Evolutionary conservation across 495 filamentous ascomycete genomes (phyloP).

Genomic region (Talaromyces ruber): DNA sequence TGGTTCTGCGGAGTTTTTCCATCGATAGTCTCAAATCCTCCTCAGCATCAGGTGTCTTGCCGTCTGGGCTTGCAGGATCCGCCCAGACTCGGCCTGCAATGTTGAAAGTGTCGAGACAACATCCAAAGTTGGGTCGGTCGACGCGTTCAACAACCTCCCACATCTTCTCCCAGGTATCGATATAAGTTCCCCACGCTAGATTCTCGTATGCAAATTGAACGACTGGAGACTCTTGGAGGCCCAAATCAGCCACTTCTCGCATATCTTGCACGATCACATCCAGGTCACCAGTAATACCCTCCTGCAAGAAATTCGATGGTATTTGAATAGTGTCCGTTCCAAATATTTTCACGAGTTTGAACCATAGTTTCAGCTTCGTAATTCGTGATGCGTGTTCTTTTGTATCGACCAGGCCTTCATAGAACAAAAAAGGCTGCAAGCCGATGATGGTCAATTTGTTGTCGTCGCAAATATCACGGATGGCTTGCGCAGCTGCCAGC

Average conservation of each 20-base stretch:
- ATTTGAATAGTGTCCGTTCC: slow-evolving; percentile 65
- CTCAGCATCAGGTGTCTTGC: slow-evolving; percentile 50
- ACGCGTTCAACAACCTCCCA: slow-evolving; percentile 62
- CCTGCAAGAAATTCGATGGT: slow-evolving; percentile 61
- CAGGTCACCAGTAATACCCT: slow-evolving; percentile 48
- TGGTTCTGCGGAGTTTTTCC: slow-evolving; percentile 39
- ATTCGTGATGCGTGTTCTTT: slow-evolving; percentile 47
- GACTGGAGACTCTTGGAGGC: slow-evolving; percentile 37
- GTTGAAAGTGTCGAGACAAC: slow-evolving; percentile 78
- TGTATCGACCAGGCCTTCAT: slow-evolving; percentile 65
- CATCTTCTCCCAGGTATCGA: slow-evolving; percentile 64
- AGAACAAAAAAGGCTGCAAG: slow-evolving; percentile 73
- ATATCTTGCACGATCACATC: slow-evolving; percentile 57
- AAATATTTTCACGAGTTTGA: slow-evolving; percentile 54
- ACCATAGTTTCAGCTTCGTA: slow-evolving; percentile 58
- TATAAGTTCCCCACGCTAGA: slow-evolving; percentile 65
- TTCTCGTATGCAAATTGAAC: slow-evolving; percentile 72
- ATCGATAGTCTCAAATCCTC: slow-evolving; percentile 49
- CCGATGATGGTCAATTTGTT: slow-evolving; percentile 56
- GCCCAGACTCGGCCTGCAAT: slow-evolving; percentile 68
- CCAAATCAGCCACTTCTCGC: slow-evolving; percentile 56
- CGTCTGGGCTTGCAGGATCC: slow-evolving; percentile 49
- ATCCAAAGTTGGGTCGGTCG: slow-evolving; percentile 63
- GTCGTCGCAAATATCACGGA: slow-evolving; percentile 46
- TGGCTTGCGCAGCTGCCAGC: slow-evolving; percentile 44